Percentiles rank a stretch among this genome's conserved stretches.
phyloP scores from a whole-genome alignment of 495 filamentous ascomycete genomes.

The Hypoxylon intermedium region DNA sequence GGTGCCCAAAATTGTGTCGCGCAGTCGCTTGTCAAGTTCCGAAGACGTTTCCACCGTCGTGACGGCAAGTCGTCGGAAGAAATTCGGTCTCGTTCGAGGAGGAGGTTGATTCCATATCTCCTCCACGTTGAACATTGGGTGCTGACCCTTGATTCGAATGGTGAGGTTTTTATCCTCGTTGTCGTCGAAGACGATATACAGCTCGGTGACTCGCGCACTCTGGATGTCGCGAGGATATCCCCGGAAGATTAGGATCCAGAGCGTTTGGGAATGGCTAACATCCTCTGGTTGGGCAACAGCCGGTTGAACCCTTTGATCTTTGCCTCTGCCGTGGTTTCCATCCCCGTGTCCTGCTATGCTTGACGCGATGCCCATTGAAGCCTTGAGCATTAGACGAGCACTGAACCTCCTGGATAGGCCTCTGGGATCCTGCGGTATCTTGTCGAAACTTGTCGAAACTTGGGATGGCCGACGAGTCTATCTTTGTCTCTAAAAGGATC shows the following conservation, averaged over 20 bases:
- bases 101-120: constrained; percentile 41
- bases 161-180: constrained; percentile 42
- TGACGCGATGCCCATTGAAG: constrained; percentile 34
- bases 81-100: constrained; percentile 41
- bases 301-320: constrained; percentile 14
- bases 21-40: constrained; percentile 35
- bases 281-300: constrained; percentile 12
- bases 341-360: constrained; percentile 32
- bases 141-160: constrained; percentile 39
- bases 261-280: constrained; percentile 29
- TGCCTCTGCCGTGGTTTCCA: constrained; percentile 27
- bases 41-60: constrained; percentile 38
- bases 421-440: constrained; percentile 15
- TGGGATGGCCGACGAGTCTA: constrained; percentile 15
- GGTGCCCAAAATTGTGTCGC: constrained; percentile 40
- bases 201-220: constrained; percentile 40
- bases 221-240: constrained; percentile 43
- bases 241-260: constrained; percentile 39
- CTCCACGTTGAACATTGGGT: constrained; percentile 37
- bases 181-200: constrained; percentile 42
- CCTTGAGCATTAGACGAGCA: constrained; percentile 30
- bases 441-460: constrained; percentile 18
- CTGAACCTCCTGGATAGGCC: constrained; percentile 13
- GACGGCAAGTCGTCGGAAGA: constrained; percentile 41
- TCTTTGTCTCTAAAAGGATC: constrained; percentile 32